Evolutionary conservation across 2,329 filamentous ascomycete species (phyloP).

Genomic region (Monilinia vaccinii-corymbosi): DNA sequence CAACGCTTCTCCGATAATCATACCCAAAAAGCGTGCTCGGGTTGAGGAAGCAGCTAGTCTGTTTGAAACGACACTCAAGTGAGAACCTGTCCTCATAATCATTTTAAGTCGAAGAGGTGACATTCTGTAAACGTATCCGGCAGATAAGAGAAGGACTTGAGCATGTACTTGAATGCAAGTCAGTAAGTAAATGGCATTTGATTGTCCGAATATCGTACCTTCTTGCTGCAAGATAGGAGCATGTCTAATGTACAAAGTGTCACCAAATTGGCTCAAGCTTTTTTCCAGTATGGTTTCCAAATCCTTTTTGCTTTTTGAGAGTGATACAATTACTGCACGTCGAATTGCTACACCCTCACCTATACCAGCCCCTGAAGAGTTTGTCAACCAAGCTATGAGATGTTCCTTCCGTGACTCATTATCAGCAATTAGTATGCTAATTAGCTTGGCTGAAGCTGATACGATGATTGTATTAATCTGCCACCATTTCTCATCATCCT

Average conservation of each 20-base stretch:
- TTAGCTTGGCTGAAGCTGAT: slow-evolving; percentile 48
- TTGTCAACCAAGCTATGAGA: slow-evolving; percentile 56
- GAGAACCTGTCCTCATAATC: slow-evolving; percentile 61
- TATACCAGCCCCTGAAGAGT: slow-evolving; percentile 53
- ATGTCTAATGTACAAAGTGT: slow-evolving; percentile 80
- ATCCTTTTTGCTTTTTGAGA: slow-evolving; percentile 42
- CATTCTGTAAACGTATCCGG: slow-evolving; percentile 64
- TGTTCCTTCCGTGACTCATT: slow-evolving; percentile 42
- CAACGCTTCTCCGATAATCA: slow-evolving; percentile 71
- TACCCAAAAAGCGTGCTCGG: slow-evolving; percentile 73
- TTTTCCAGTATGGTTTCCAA: slow-evolving; percentile 56
- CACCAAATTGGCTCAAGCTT: slow-evolving; percentile 66
- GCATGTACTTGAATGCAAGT: slow-evolving; percentile 54
- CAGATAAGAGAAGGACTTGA: slow-evolving; percentile 67
- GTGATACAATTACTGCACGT: slow-evolving; percentile 52
- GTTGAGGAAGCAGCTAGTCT: slow-evolving; percentile 68
- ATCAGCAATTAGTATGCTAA: slow-evolving; percentile 41
- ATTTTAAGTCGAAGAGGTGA: slow-evolving; percentile 58
- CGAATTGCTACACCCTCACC: slow-evolving; percentile 57
- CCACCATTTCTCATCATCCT: slow-evolving; percentile 28
- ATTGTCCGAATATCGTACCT: slow-evolving; percentile 40
- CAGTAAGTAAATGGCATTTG: slow-evolving; percentile 15
- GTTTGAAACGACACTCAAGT: slow-evolving; percentile 76
- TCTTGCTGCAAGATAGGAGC: slow-evolving; percentile 81
- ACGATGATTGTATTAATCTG: slow-evolving; percentile 32